phyloP scores from a whole-genome alignment of 1,284 basidiomycete species.

The Wallemia ichthyophaga region DNA sequence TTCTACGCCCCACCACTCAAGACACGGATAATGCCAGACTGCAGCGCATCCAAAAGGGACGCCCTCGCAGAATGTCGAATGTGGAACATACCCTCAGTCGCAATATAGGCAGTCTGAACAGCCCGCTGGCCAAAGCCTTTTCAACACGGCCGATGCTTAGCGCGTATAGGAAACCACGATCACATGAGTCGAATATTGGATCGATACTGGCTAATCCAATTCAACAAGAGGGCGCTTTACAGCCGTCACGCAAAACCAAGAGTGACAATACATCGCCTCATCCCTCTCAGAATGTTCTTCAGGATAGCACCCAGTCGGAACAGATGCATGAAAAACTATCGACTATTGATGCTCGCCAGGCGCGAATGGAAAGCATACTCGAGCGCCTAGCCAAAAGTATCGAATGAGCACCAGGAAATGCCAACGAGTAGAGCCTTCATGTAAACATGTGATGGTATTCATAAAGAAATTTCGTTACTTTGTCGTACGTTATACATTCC shows the following conservation, averaged over 20 bases:
- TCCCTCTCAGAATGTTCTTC: neutral
- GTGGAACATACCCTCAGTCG: neutral
- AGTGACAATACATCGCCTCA: neutral
- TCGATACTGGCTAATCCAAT: too few species aligned
- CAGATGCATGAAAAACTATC: neutral
- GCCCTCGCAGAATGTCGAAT: neutral
- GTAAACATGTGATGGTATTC: neutral
- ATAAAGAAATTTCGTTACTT: neutral
- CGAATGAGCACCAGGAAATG: neutral
- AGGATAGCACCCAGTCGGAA: neutral
- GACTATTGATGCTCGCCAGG: neutral
- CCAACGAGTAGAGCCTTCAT: neutral
- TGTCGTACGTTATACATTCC: neutral
- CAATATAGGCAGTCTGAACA: neutral
- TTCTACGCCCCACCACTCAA: neutral
- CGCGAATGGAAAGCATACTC: neutral
- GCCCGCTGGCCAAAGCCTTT: neutral
- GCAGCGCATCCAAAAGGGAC: neutral
- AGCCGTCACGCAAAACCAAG: neutral
- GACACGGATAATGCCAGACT: neutral
- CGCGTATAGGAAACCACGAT: neutral
- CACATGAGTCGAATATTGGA: neutral
- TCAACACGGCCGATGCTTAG: neutral
- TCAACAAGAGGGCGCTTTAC: neutral
- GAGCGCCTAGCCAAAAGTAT: neutral